Conservation (phyloP, 345 rosid genomes). For the Nephelium lappaceum region DNA sequence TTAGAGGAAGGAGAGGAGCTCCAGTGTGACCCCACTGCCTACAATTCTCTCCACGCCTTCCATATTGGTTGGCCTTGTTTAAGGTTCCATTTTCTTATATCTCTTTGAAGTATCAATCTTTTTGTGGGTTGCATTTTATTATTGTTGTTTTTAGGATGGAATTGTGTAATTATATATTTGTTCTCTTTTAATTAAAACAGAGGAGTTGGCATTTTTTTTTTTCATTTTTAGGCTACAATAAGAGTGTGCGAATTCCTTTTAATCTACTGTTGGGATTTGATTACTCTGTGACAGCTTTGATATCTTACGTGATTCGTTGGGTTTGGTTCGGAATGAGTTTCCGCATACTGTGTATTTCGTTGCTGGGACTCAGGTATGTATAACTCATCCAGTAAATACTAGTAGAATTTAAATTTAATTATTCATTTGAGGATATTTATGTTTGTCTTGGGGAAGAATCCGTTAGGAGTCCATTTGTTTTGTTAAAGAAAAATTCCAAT, state of each 20-base stretch:
- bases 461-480: background rate
- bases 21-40: slow-evolving; percentile 89
- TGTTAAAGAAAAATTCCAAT: background rate
- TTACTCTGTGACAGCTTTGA: slow-evolving; percentile 71
- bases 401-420: background rate
- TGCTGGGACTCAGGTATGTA: slow-evolving; percentile 82
- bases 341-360: slow-evolving; percentile 84
- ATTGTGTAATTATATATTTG: background rate
- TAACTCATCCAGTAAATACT: too few relatives aligned
- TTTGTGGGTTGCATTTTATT: background rate
- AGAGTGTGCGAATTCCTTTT: background rate
- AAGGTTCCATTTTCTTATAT: slow-evolving; percentile 44
- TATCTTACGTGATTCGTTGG: slow-evolving; percentile 73
- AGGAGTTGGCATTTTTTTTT: background rate
- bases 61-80: slow-evolving; percentile 95
- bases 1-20: slow-evolving; percentile 96
- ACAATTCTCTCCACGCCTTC: slow-evolving; percentile 88
- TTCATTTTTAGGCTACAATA: background rate
- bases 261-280: slow-evolving; percentile 9
- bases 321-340: slow-evolving; percentile 82
- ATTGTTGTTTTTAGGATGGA: background rate
- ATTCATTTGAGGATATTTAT: background rate
- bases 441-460: background rate
- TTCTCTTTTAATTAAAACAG: background rate
- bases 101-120: background rate